Conservation (phyloP, 306 rosid species). For the Ormosia semicastrata region DNA sequence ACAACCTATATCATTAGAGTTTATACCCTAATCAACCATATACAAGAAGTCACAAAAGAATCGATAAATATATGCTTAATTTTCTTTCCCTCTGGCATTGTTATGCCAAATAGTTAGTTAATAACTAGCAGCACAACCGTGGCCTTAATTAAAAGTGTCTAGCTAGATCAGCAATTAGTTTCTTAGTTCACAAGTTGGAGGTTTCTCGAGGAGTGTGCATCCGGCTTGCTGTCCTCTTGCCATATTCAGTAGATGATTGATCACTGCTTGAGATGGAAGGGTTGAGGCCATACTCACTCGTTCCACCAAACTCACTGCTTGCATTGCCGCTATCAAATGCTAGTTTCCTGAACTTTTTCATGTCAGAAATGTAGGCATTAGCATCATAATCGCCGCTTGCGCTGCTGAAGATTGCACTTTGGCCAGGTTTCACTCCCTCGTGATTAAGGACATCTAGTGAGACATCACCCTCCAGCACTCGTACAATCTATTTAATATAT, state of each 20-base stretch:
- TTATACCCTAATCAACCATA: background rate
- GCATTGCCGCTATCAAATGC: constrained; percentile 38
- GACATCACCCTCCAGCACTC: constrained; percentile 80
- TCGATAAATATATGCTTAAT: background rate
- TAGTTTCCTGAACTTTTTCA: constrained; percentile 55
- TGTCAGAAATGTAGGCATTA: constrained; percentile 47
- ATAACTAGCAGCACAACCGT: background rate
- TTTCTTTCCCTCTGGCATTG: background rate
- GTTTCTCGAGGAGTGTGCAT: constrained; percentile 5
- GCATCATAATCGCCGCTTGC: constrained; percentile 42
- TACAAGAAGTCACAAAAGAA: background rate
- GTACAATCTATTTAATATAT: constrained; percentile 50
- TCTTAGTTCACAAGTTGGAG: background rate
- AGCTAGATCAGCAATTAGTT: background rate
- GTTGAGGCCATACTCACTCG: constrained; percentile 68
- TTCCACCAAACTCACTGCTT: constrained; percentile 64
- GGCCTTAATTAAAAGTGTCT: background rate
- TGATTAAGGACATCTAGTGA: constrained; percentile 57
- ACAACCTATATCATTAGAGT: background rate
- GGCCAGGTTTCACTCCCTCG: constrained; percentile 58
- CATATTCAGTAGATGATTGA: constrained; percentile 27
- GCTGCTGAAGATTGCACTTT: constrained; percentile 26
- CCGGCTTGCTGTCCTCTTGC: background rate
- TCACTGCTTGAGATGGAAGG: constrained; percentile 58
- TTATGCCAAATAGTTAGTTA: background rate